phyloP scores from a whole-genome alignment of 495 filamentous ascomycete genomes.

The Extremus antarcticus region DNA sequence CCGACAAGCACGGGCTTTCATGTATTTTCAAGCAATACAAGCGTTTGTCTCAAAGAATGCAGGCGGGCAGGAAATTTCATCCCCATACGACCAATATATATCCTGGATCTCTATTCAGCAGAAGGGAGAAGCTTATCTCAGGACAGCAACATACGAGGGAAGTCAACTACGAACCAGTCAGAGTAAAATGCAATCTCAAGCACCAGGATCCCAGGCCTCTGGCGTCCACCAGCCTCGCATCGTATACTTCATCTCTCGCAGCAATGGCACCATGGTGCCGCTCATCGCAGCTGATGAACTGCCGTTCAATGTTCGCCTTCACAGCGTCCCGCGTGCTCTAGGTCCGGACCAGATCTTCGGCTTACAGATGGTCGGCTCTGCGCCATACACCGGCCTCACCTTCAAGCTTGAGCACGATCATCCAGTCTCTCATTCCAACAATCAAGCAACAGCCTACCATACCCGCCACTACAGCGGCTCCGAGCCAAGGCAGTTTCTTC shows the following conservation, averaged over 20 bases:
- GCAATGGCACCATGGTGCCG: constrained; percentile 14
- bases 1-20: not conserved
- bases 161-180: not conserved
- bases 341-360: constrained; percentile 5
- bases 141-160: too few relatives aligned
- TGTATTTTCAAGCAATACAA: too few relatives aligned
- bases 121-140: too few relatives aligned
- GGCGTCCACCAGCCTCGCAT: not conserved
- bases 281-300: constrained; percentile 23
- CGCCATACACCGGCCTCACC: constrained; percentile 4
- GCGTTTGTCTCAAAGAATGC: not conserved
- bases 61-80: not conserved
- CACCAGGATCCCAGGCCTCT: not conserved
- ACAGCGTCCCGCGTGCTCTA: constrained; percentile 15
- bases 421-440: not conserved
- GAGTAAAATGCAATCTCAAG: not conserved
- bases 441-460: not conserved
- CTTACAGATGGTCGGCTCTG: constrained; percentile 17
- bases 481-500: constrained; percentile 1
- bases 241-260: constrained; percentile 16
- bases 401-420: constrained; percentile 14
- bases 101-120: too few relatives aligned
- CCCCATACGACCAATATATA: not conserved
- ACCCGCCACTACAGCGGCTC: not conserved
- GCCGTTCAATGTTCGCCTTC: constrained; percentile 16